A percentile compares a stretch with the other conserved stretches of the same genome.
These are phyloP conservation scores for Dendrobium nobile DNA, from an alignment of 106 monocot genomes.

Conservation along the genomic window DNA sequence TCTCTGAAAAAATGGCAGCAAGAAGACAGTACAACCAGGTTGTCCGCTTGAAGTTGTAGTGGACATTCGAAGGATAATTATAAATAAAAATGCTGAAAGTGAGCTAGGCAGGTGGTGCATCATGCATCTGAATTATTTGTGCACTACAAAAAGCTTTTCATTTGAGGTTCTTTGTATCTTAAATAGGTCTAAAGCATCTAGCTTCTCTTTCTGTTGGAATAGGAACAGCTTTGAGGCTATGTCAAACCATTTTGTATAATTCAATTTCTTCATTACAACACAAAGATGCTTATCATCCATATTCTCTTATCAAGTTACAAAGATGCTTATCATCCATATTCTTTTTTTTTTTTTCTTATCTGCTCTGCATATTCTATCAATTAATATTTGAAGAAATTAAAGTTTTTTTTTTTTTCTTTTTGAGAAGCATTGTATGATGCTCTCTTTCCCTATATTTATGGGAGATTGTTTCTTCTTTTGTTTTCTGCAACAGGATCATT, in stretches of 20 bases:
- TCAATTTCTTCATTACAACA: background rate
- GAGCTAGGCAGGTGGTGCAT: background rate
- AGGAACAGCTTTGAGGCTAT: too few relatives aligned
- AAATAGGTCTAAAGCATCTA: background rate
- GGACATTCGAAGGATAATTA: background rate
- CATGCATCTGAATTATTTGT: too few relatives aligned
- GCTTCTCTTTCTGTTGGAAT: background rate
- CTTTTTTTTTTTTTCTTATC: background rate
- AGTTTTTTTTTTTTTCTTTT: background rate
- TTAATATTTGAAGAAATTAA: background rate
- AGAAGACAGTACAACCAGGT: background rate
- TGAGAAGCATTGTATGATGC: background rate
- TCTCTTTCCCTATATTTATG: background rate
- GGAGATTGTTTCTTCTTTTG: background rate
- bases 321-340: background rate
- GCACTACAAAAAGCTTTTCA: too few relatives aligned
- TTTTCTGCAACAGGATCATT: conserved; percentile 28
- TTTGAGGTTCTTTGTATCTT: too few relatives aligned
- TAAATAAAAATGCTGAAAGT: background rate
- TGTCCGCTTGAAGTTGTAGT: background rate
- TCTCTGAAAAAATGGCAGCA: background rate
- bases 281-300: background rate
- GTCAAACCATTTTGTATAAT: background rate
- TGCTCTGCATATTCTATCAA: background rate
- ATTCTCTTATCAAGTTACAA: background rate